Base-by-base conservation (phyloP, 192 early-diverging fungal genomes). In the Obelidium mucronatum region DNA sequence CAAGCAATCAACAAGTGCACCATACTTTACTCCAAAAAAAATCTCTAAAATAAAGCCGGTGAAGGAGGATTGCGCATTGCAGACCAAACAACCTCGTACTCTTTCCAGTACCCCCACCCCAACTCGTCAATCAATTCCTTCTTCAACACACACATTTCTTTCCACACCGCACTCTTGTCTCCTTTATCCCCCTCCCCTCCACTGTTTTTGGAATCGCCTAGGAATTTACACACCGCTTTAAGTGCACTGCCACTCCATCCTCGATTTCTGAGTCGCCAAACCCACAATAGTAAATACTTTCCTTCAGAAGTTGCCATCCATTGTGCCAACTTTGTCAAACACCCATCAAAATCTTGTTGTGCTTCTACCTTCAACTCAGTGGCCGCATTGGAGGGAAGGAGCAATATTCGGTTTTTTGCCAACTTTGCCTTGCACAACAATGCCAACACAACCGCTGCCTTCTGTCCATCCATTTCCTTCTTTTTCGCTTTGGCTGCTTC, bases 401-500 rank as follows among this genome's bases (percentile, higher is more conserved):
- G 15, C 6, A 60, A 28, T 8, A 60, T 33, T 22, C 24, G 33
- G 11, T 30, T 30, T 60, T 60, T 60, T 11, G 58, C 58, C 33
- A 60, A 60, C 8, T 28, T 11, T 30, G 84, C 89, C 67, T 90
- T 92, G 8, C 84, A 67, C 1, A 75, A 72, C 56, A 94, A 80
- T 11, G 94, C 92, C 11, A 76, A 73, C 13, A 92, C 71, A 33
- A 94, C 75, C 36, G 87, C 87, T 17, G 84, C 81, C 80, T 92
- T 93, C 56, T 87, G 89, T 53, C 85, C 78, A 28, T 95, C 95
- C 62, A 91, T 92, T 48, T 92, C 90, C 82, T 94, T 87, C 82
- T 86, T 88, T 76, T 85, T 80, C 40, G 60, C 55, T 79, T 92
- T 85, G 37, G 85, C 87, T 51, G 55, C 69, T 13, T 86, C 82